Evolutionary conservation across 345 rosid species (phyloP).

Genomic region (rapeseed (Brassica napus)): Da-Ae NC_063452.1:13375501-13376000

Average conservation of each 20-base stretch:
- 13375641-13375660: conserved; percentile 69
- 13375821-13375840: conserved; percentile 28
- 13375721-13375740: not conserved
- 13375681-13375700: conserved; percentile 33
- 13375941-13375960: not conserved
- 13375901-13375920: conserved; percentile 6
- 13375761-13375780: not conserved
- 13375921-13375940: not conserved
- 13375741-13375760: too few species aligned
- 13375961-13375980: not conserved
- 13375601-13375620: conserved; percentile 43
- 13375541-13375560: not conserved
- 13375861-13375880: conserved; percentile 1
- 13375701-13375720: conserved; percentile 25
- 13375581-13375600: conserved; percentile 56
- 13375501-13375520: conserved; percentile 80
- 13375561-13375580: conserved; percentile 32
- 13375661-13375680: conserved; percentile 51
- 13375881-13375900: conserved; percentile 32
- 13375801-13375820: conserved; percentile 37
- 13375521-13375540: conserved; percentile 56
- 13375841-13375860: conserved; percentile 13
- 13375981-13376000: not conserved
- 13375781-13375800: conserved; percentile 19
- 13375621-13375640: conserved; percentile 71